Base-by-base conservation (phyloP, 1,284 basidiomycete species). In the Marasmius tenuissimus region DNA sequence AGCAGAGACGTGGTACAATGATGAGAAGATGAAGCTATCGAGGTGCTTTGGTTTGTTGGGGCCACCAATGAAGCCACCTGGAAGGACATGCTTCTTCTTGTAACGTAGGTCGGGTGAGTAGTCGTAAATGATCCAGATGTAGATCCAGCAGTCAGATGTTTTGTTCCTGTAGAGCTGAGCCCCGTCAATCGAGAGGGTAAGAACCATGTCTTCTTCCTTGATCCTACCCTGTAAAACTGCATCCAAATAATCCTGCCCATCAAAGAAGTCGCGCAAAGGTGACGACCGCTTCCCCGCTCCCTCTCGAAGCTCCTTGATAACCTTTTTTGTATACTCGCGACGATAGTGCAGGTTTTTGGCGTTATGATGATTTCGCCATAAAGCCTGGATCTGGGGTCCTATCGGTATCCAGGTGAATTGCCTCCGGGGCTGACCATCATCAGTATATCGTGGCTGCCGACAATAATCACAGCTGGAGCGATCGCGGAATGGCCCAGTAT, bases 131-230 rank as follows among this genome's bases (percentile, higher is more conserved):
- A 75, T 60, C 71, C 72, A 76, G 10, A 74, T 72, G 20, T 67
- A 71, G 16, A 75, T 72, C 73, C 72, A 74, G 56, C 65, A 67
- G 54, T 75, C 72, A 0, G 70, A 73, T n/a, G 49, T 40, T 58
- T 72, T 73, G 61, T 69, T 61, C 22, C 56, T 59, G 58, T 72
- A 75, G 1, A 75, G 68, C 61, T 74, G 73, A 11, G 71, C 71
- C 49, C 73, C 73, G 56, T 75, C 70, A 37, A 74, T 67, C 10
- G 72, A 72, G 18, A 72, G 52, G 62, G 73, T 63, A 16, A 73
- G 56, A 5, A 72, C 59, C 20, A 67, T 70, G 59, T 74, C 67
- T 34, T 67, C 55, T 1, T 57, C 42, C 3, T 51, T 52, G 37
- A 73, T 72, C 12, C 61, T 49, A 6, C 66, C 68, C 34, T 60